Conservation (phyloP, 2,329 filamentous ascomycete genomes). For the Ascosphaera acerosa region DNA sequence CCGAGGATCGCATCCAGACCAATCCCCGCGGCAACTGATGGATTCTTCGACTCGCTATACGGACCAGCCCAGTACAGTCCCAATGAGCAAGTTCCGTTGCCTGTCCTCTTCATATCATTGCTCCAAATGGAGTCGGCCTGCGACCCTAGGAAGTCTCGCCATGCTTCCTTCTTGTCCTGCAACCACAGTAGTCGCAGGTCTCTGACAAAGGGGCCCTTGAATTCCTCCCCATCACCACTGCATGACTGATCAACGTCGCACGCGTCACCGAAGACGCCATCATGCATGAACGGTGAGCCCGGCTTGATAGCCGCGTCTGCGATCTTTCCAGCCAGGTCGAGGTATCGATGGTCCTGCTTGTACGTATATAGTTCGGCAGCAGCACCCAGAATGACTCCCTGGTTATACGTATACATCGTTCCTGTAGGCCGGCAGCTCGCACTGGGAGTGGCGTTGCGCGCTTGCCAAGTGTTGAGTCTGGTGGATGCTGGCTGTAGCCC, state of each 20-base stretch:
- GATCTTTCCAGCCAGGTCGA: slow-evolving; percentile 22
- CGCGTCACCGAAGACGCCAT: slow-evolving; percentile 27
- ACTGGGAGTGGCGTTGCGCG: too few relatives aligned
- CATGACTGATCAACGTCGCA: slow-evolving; percentile 31
- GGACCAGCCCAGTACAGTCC: slow-evolving; percentile 43
- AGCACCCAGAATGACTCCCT: slow-evolving; percentile 34
- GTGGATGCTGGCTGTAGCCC: too few relatives aligned
- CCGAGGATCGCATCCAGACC: too few relatives aligned
- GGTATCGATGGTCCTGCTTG: slow-evolving; percentile 17
- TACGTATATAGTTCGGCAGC: slow-evolving; percentile 28
- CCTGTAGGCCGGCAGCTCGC: slow-evolving; percentile 10
- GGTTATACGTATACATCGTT: slow-evolving; percentile 29
- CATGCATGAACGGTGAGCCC: slow-evolving; percentile 19
- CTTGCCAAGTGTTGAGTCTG: too few relatives aligned
- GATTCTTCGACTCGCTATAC: too few relatives aligned
- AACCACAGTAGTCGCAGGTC: slow-evolving; percentile 35
- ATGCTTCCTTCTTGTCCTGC: slow-evolving; percentile 24
- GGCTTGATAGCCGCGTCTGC: slow-evolving; percentile 27
- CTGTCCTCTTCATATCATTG: too few relatives aligned
- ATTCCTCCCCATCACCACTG: slow-evolving; percentile 31
- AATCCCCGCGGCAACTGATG: too few relatives aligned
- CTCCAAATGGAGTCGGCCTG: slow-evolving; percentile 43
- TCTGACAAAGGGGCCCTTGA: slow-evolving; percentile 46
- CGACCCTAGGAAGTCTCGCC: slow-evolving; percentile 28
- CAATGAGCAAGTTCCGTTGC: slow-evolving; percentile 25